phyloP scores from a whole-genome alignment of 2,329 filamentous ascomycete species.

The Scedosporium minutisporum region DNA sequence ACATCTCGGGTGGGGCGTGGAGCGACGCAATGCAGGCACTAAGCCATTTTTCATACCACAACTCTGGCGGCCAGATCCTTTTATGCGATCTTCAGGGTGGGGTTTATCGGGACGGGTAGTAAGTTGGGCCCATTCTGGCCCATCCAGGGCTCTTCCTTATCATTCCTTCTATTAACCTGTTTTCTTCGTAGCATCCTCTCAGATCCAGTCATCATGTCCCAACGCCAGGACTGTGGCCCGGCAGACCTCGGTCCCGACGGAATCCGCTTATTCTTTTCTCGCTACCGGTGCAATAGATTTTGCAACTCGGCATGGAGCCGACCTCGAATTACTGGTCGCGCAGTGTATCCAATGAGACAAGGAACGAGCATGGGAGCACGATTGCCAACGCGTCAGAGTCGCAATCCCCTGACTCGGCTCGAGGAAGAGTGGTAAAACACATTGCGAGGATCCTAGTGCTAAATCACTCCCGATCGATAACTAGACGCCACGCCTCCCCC shows the following conservation, averaged over 20 bases:
- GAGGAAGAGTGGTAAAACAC: background rate
- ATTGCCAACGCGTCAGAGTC: background rate
- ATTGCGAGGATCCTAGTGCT: no score
- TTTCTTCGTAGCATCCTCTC: constrained; percentile 19
- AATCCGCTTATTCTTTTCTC: constrained; percentile 29
- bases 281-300: constrained; percentile 23
- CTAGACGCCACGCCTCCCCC: no score
- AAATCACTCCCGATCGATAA: no score
- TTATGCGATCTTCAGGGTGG: constrained; percentile 34
- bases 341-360: background rate
- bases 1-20: constrained; percentile 18
- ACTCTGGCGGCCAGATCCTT: constrained; percentile 24
- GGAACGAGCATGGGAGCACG: background rate
- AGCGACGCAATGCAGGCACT: constrained; percentile 28
- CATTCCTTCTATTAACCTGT: background rate
- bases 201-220: constrained; percentile 31
- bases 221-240: constrained; percentile 23
- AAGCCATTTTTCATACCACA: constrained; percentile 33
- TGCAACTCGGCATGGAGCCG: constrained; percentile 12
- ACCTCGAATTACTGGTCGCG: background rate
- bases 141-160: background rate
- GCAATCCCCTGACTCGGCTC: background rate
- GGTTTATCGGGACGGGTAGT: constrained; percentile 21
- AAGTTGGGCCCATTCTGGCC: background rate
- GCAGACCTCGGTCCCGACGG: constrained; percentile 27